Conservation (phyloP, 768 basidiomycete genomes). For the Panellus pusillus region DNA sequence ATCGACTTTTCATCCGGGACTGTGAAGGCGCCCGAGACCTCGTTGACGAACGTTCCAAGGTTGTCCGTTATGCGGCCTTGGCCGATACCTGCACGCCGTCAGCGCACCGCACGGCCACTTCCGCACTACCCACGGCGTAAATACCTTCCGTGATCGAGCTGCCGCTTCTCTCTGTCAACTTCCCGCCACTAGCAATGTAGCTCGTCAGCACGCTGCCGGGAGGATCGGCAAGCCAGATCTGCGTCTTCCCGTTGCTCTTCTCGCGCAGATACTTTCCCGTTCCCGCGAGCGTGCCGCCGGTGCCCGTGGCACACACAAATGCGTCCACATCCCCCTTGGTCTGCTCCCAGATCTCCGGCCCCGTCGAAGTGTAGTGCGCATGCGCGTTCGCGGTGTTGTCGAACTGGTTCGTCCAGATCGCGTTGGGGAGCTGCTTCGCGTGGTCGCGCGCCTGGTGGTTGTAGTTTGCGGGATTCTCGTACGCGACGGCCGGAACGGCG, state of each 20-base stretch:
- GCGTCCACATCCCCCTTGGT: slow-evolving; percentile 76
- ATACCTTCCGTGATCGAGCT: slow-evolving; percentile 90
- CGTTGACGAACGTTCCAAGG: slow-evolving; percentile 74
- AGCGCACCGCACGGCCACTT: not conserved
- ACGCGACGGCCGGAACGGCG: slow-evolving; percentile 95
- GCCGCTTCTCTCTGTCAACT: slow-evolving; percentile 73
- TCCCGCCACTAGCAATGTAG: slow-evolving; percentile 78
- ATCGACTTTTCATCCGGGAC: slow-evolving; percentile 90
- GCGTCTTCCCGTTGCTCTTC: slow-evolving; percentile 71
- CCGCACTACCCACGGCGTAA: slow-evolving; percentile 10
- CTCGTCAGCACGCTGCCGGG: slow-evolving; percentile 91
- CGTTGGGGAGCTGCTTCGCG: slow-evolving; percentile 71
- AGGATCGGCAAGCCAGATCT: slow-evolving; percentile 95
- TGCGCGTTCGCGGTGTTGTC: slow-evolving; percentile 92
- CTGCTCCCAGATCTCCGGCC: slow-evolving; percentile 97
- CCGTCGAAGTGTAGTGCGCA: slow-evolving; percentile 87
- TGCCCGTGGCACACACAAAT: slow-evolving; percentile 95
- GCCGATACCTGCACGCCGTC: slow-evolving; percentile 71
- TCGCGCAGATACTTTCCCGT: slow-evolving; percentile 83
- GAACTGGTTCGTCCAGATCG: slow-evolving; percentile 98
- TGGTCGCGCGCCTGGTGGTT: slow-evolving; percentile 96
- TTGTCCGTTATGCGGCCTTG: slow-evolving; percentile 96
- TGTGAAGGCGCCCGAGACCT: slow-evolving; percentile 80
- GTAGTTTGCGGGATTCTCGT: slow-evolving; percentile 93
- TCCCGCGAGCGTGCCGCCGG: slow-evolving; percentile 94